Conservation (phyloP, 345 rosid species). For the Angophora floribunda region DNA sequence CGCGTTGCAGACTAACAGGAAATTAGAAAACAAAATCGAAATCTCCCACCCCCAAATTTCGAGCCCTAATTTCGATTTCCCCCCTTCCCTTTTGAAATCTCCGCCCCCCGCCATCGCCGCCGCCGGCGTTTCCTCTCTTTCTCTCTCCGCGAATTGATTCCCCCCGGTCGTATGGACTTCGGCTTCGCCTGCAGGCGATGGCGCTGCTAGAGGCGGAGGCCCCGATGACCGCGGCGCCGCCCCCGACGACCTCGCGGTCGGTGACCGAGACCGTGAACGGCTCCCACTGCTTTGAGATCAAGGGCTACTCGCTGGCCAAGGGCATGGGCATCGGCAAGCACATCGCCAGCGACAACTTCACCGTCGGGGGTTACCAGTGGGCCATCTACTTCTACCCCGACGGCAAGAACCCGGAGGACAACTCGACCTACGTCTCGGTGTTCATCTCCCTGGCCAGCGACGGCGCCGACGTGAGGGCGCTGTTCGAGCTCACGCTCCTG, state of each 20-base stretch:
- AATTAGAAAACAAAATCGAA: neutral
- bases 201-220: neutral
- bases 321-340: slow-evolving; percentile 67
- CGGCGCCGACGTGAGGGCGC: slow-evolving; percentile 56
- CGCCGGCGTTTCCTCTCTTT: neutral
- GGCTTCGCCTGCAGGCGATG: neutral
- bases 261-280: slow-evolving; percentile 52
- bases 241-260: slow-evolving; percentile 30
- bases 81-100: neutral
- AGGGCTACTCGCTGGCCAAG: slow-evolving; percentile 55
- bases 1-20: neutral
- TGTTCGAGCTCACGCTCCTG: slow-evolving; percentile 55
- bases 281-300: slow-evolving; percentile 38
- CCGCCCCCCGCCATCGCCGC: neutral
- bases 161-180: neutral
- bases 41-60: neutral
- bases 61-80: neutral
- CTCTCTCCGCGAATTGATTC: neutral
- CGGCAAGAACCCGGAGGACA: slow-evolving; percentile 63
- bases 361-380: slow-evolving; percentile 62
- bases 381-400: slow-evolving; percentile 68
- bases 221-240: slow-evolving; percentile 6
- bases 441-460: slow-evolving; percentile 68
- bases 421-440: slow-evolving; percentile 44
- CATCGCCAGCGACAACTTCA: slow-evolving; percentile 55